Evolutionary conservation across 805 yeast species (phyloP).

Genomic region (Candida insectorum): DNA sequence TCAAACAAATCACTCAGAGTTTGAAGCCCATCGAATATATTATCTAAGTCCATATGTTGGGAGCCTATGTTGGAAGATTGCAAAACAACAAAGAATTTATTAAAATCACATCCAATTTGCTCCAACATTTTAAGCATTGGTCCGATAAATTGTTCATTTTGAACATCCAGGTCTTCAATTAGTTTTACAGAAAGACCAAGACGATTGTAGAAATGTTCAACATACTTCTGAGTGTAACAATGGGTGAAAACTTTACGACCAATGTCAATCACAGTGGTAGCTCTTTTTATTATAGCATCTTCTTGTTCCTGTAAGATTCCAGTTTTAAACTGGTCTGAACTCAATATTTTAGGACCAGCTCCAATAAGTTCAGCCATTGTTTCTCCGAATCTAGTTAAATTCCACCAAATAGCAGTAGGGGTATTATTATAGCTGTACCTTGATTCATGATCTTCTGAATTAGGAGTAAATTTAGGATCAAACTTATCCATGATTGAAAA

Average conservation of each 20-base stretch:
- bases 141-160: conserved; percentile 44
- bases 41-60: conserved; percentile 4
- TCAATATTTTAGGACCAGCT: conserved; percentile 54
- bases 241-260: conserved; percentile 66
- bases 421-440: conserved; percentile 82
- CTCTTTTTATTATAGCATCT: conserved; percentile 53
- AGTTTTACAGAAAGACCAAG: conserved; percentile 56
- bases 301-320: conserved; percentile 48
- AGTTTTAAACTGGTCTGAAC: conserved; percentile 31
- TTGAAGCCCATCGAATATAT: conserved; percentile 1
- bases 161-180: conserved; percentile 34
- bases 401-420: conserved; percentile 92
- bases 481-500: conserved; percentile 86
- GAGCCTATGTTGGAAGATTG: conserved; percentile 42
- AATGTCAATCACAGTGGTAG: conserved; percentile 58
- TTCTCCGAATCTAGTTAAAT: conserved; percentile 80
- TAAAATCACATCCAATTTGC: conserved; percentile 70
- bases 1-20: conserved; percentile 7
- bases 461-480: conserved; percentile 80
- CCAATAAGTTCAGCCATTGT: conserved; percentile 79
- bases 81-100: conserved; percentile 67
- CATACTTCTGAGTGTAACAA: conserved; percentile 57
- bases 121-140: conserved; percentile 62
- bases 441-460: conserved; percentile 72
- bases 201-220: conserved; percentile 55